These are phyloP conservation scores for Ustulina deusta DNA, from an alignment of 2,329 filamentous ascomycete species.

Conservation along the genomic window DNA sequence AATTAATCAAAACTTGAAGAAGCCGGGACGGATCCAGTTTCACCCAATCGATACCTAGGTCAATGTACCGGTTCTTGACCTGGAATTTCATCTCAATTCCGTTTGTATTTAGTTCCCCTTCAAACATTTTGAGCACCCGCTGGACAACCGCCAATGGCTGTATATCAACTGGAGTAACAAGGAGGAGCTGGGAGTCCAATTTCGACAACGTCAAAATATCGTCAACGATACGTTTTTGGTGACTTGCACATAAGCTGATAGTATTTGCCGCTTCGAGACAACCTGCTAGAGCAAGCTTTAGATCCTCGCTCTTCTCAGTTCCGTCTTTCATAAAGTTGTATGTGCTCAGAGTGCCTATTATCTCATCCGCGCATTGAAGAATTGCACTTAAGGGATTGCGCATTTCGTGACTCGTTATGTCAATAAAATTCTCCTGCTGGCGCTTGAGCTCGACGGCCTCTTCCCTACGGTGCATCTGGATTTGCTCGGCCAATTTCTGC, in stretches of 20 bases:
- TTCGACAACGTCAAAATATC: slow-evolving; percentile 76
- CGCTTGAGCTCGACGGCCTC: slow-evolving; percentile 85
- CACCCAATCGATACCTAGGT: slow-evolving; percentile 76
- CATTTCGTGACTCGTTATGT: slow-evolving; percentile 81
- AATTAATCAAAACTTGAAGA: slow-evolving; percentile 80
- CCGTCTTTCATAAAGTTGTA: slow-evolving; percentile 54
- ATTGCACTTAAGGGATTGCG: slow-evolving; percentile 81
- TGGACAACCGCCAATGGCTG: slow-evolving; percentile 77
- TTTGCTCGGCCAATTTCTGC: slow-evolving; percentile 85
- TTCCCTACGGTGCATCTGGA: slow-evolving; percentile 81
- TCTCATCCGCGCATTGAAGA: slow-evolving; percentile 81
- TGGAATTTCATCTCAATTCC: slow-evolving; percentile 77
- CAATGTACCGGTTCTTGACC: slow-evolving; percentile 74
- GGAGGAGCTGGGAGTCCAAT: slow-evolving; percentile 76
- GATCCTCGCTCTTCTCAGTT: slow-evolving; percentile 59
- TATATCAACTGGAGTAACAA: slow-evolving; percentile 77
- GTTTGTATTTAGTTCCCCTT: slow-evolving; percentile 77
- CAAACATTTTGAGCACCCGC: slow-evolving; percentile 81
- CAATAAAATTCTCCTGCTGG: slow-evolving; percentile 78
- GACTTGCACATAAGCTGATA: slow-evolving; percentile 82
- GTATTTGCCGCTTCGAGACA: slow-evolving; percentile 83
- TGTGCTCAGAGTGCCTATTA: slow-evolving; percentile 63
- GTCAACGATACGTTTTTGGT: slow-evolving; percentile 79
- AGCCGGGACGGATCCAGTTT: slow-evolving; percentile 80
- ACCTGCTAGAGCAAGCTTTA: slow-evolving; percentile 59